Evolutionary conservation across 495 filamentous ascomycete genomes (phyloP).

Genomic region (Trypethelium eluteriae): DNA sequence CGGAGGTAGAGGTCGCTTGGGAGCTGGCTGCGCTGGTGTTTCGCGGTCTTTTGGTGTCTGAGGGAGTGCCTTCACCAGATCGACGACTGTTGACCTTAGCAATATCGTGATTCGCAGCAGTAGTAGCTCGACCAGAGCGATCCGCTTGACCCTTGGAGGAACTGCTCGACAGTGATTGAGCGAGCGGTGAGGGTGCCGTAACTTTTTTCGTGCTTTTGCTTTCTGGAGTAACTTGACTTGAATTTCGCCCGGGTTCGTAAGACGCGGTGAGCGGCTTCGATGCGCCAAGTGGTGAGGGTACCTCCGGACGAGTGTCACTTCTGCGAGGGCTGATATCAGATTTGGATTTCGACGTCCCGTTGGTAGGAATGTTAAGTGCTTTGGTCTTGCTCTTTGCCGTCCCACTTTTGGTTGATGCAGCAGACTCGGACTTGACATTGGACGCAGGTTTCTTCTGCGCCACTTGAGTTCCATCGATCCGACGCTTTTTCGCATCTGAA

Average conservation of each 20-base stretch:
- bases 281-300: constrained; percentile 26
- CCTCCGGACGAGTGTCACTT: constrained; percentile 20
- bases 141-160: not conserved
- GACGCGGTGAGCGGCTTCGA: constrained; percentile 24
- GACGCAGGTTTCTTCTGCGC: not conserved
- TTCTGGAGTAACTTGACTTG: constrained; percentile 13
- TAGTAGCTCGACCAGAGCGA: not conserved
- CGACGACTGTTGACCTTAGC: constrained; percentile 1
- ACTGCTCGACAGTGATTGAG: not conserved
- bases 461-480: constrained; percentile 11
- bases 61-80: not conserved
- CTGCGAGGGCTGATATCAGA: constrained; percentile 22
- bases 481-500: constrained; percentile 9
- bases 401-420: constrained; percentile 14
- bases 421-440: constrained; percentile 13
- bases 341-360: constrained; percentile 18
- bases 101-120: not conserved
- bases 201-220: constrained; percentile 15
- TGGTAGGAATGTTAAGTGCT: constrained; percentile 19
- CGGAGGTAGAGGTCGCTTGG: constrained; percentile 5
- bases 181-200: constrained; percentile 9
- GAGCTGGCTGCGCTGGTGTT: constrained; percentile 1
- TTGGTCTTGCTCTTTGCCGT: constrained; percentile 18
- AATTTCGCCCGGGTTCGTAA: constrained; percentile 20
- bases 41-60: not conserved